Evolutionary conservation across 2,329 filamentous ascomycete species (phyloP).

Genomic region (Penicillium sp.): DNA sequence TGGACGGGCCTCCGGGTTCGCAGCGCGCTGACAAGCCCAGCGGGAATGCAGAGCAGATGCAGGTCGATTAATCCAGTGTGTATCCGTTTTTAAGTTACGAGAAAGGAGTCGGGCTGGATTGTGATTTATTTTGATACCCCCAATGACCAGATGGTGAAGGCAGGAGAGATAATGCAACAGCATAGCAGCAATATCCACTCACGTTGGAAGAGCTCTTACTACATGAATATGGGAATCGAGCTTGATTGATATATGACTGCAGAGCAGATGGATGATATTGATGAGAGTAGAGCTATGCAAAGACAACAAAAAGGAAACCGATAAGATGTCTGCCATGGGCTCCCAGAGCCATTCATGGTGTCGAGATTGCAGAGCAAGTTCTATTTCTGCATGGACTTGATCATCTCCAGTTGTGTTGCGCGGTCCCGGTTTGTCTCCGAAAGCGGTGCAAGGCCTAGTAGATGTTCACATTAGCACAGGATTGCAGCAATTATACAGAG

Average conservation of each 20-base stretch:
- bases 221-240: not conserved
- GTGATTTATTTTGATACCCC: conserved; percentile 13
- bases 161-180: conserved; percentile 34
- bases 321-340: conserved; percentile 7
- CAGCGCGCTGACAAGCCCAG: conserved; percentile 13
- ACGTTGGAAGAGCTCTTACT: not conserved
- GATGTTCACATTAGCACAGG: conserved; percentile 12
- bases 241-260: not conserved
- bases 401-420: conserved; percentile 85
- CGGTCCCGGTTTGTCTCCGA: conserved; percentile 82
- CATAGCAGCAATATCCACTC: not conserved
- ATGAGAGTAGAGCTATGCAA: conserved; percentile 13
- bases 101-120: conserved; percentile 40
- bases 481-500: not conserved
- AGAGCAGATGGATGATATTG: not conserved
- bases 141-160: not conserved
- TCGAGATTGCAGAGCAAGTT: not conserved
- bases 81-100: not conserved
- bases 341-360: conserved; percentile 1
- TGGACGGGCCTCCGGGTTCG: conserved; percentile 22
- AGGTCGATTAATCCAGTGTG: conserved; percentile 34
- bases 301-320: conserved; percentile 4
- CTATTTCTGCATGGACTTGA: conserved; percentile 58
- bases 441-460: conserved; percentile 66
- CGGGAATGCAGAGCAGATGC: conserved; percentile 36